Conservation (phyloP, 352 stramenopile genomes). For the Globisporangium spiculum region DNA sequence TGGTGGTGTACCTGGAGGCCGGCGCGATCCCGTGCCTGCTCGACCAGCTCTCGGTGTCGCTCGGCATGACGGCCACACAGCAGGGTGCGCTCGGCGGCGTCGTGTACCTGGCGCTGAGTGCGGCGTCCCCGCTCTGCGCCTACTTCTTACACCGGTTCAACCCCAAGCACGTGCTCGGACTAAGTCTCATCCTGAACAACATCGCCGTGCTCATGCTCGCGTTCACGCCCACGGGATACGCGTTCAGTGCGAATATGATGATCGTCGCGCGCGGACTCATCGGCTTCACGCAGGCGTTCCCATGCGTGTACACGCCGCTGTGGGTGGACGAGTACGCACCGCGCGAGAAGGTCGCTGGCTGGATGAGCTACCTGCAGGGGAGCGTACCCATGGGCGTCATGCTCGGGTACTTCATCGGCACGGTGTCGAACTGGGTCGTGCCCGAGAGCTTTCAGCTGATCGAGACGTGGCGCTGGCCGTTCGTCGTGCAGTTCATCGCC, state of each 20-base stretch:
- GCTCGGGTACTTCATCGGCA: slow-evolving; percentile 82
- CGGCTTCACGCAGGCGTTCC: slow-evolving; percentile 82
- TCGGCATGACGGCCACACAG: slow-evolving; percentile 65
- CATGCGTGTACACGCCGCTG: slow-evolving; percentile 79
- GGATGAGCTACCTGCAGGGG: slow-evolving; percentile 85
- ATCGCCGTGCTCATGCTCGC: slow-evolving; percentile 69
- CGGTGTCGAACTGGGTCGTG: slow-evolving; percentile 79
- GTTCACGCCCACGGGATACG: slow-evolving; percentile 65
- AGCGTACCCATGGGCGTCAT: slow-evolving; percentile 84
- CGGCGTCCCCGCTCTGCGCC: slow-evolving; percentile 72
- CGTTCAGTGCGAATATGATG: slow-evolving; percentile 66
- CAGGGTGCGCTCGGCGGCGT: slow-evolving; percentile 75
- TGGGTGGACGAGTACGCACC: slow-evolving; percentile 86
- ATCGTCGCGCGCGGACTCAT: slow-evolving; percentile 68
- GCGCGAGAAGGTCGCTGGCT: slow-evolving; percentile 66
- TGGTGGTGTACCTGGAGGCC: slow-evolving; percentile 80
- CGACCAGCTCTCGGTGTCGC: slow-evolving; percentile 72
- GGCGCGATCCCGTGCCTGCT: slow-evolving; percentile 79
- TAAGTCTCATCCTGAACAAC: slow-evolving; percentile 79
- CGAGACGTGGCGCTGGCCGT: slow-evolving; percentile 81
- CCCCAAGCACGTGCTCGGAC: slow-evolving; percentile 57
- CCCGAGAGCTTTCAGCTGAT: slow-evolving; percentile 60
- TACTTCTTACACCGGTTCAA: slow-evolving; percentile 72
- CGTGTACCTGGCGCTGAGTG: slow-evolving; percentile 75
- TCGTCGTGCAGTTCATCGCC: slow-evolving; percentile 77